Evolutionary conservation across 1,284 basidiomycete genomes (phyloP), one percentile per base, ranked within the genome.

Genomic region (Kalmanozyma brasiliensis): DNA sequence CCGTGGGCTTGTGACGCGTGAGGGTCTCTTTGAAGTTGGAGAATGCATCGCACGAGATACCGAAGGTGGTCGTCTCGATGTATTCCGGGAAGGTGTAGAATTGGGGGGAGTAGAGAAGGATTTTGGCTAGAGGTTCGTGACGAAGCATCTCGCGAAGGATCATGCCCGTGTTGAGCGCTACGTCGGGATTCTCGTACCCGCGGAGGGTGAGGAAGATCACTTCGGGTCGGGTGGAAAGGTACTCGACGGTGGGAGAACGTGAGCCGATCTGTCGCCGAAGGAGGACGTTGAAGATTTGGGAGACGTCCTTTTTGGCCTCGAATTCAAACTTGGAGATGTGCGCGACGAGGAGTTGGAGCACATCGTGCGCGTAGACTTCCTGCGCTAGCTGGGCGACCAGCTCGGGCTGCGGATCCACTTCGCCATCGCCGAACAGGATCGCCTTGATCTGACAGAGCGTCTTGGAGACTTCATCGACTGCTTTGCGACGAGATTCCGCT

Each of bases 81-180:
- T 95, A 95, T 78, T 93, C 89, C 9, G 94, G 93, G 84, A 95
- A 99, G 61, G 89, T 90, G 85, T 98, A 98, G 84, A 99, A 98
- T 24, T 33, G 38, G 30, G 98, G 93, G 9, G 93, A 94, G 81
- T 96, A 88, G 29, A 99, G 87, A 47, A 99, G 82, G 49, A 94
- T 89, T 85, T 94, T 93, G 51, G 91, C 91, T 23, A 99, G 84
- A 44, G 90, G 87, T 83, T 98, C 96, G 82, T 97, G 92, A 64
- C 91, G 87, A 62, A 99, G 84, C 92, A 98, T 98, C 85, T 98
- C 96, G 74, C 93, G 90, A 46, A 99, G 85, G 58, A 98, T 92
- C 92, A 98, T 95, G 8, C 96, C 96, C 0, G 96, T 98, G 80
- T 98, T 98, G 58, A 99, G 86, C 6, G 94, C 94, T 43, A 98